phyloP scores from a whole-genome alignment of 148 eudicot genomes.

The Fagopyrum homotropicum region DNA sequence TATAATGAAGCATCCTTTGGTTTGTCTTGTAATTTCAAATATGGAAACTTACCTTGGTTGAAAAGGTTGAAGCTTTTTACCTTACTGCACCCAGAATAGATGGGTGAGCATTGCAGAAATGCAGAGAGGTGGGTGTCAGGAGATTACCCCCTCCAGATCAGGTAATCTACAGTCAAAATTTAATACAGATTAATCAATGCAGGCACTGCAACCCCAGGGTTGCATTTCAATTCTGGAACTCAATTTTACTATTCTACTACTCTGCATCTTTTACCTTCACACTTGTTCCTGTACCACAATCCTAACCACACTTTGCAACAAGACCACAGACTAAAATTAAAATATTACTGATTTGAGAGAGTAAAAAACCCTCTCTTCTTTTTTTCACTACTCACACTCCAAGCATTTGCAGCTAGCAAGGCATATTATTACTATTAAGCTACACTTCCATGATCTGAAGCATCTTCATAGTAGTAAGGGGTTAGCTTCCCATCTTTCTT shows the following conservation, averaged over 20 bases:
- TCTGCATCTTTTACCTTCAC: neutral
- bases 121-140: neutral
- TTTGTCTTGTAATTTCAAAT: neutral
- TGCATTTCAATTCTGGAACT: conserved; percentile 6
- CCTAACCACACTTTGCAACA: conserved; percentile 1
- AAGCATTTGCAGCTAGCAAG: neutral
- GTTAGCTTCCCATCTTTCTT: conserved; percentile 68
- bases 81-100: neutral
- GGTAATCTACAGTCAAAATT: neutral
- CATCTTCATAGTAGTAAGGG: conserved; percentile 82
- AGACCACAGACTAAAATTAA: neutral
- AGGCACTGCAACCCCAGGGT: conserved; percentile 14
- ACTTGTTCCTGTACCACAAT: conserved; percentile 1
- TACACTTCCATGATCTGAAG: conserved; percentile 75
- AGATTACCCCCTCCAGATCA: conserved; percentile 3
- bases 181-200: conserved; percentile 4
- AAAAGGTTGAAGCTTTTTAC: neutral
- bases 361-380: conserved; percentile 1
- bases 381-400: conserved; percentile 3
- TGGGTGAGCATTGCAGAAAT: neutral
- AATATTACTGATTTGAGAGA: neutral
- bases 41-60: conserved; percentile 7
- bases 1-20: neutral
- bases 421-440: conserved; percentile 26
- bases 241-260: conserved; percentile 1